Evolutionary conservation across 1,139 yeast genomes (phyloP).

Genomic region (Hyphopichia wangnamkhiaoensis): DNA sequence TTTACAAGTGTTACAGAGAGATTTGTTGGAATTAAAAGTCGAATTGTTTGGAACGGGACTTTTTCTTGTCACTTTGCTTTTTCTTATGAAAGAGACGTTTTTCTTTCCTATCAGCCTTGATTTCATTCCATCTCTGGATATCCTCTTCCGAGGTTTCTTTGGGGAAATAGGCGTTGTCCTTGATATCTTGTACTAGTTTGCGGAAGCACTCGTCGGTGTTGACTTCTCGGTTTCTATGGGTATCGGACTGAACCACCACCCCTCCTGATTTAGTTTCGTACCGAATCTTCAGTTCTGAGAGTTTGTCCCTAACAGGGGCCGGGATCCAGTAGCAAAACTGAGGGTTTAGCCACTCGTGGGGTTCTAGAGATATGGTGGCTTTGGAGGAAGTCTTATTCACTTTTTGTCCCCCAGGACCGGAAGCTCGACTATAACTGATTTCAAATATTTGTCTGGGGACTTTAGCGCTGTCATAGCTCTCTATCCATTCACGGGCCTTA

Average conservation of each 20-base stretch:
- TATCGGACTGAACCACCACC: constrained; percentile 63
- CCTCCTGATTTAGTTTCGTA: constrained; percentile 62
- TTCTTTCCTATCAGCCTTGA: constrained; percentile 48
- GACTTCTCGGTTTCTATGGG: constrained; percentile 55
- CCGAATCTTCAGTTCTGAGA: constrained; percentile 41
- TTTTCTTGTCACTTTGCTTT: constrained; percentile 55
- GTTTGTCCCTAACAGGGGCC: constrained; percentile 43
- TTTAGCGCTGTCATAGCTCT: constrained; percentile 23
- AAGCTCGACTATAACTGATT: constrained; percentile 65
- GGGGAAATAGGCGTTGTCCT: constrained; percentile 47
- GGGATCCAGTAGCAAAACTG: constrained; percentile 64
- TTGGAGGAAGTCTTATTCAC: constrained; percentile 85
- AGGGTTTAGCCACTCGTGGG: constrained; percentile 50
- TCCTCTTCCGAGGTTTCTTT: constrained; percentile 52
- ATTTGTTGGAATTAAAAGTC: constrained; percentile 22
- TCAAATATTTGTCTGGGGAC: constrained; percentile 56
- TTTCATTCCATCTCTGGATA: constrained; percentile 54
- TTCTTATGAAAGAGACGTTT: constrained; percentile 54
- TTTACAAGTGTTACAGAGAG: too few relatives aligned
- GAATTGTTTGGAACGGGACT: constrained; percentile 43
- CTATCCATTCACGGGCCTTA: constrained; percentile 49
- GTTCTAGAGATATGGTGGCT: constrained; percentile 62
- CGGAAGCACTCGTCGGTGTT: constrained; percentile 62
- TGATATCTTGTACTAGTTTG: constrained; percentile 58
- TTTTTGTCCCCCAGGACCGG: constrained; percentile 96